Evolutionary conservation across 345 rosid genomes (phyloP), one percentile per base, ranked within the genome.

Genomic region (Triadica sebifera): DNA sequence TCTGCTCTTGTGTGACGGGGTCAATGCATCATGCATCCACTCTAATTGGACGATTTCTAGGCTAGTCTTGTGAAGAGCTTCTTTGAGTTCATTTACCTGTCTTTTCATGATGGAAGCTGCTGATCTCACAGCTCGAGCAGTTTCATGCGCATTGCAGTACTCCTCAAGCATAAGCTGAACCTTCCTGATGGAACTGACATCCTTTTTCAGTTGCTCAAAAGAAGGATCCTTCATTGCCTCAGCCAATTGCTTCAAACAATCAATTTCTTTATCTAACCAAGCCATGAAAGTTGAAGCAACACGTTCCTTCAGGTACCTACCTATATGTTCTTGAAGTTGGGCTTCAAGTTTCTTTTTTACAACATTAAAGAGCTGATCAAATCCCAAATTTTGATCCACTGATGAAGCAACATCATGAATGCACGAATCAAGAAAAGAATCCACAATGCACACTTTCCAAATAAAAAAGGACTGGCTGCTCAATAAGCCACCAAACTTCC

Each of bases 31-130:
- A 78, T 90, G 84, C 92, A 91, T 86, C 98, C 98, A 93, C 77
- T 93, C 98, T 89, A 91, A 87, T 80, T 91, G 94, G 70, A 91
- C 85, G 76, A 93, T 87, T 84, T 91, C 98, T 4, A 90, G 82
- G 81, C 82, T 78, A 75, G 90, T 85, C 81, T 86, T 87, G 73
- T 82, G 81, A 77, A 89, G 85, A 86, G 85, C 86, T 69, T 93
- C 95, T 76, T 75, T 84, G 78, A 87, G 82, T 71, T 93, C 95
- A 81, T 85, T 88, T 51, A 84, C 89, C 86, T 86, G 91, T 80
- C 83, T 89, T 82, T 86, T 85, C 98, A 91, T 89, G 20, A 78
- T 78, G 56, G 85, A 83, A 74, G 90, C 95, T 46, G 92, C 89
- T 66, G 92, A 89, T 75, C 87, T 90, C 74, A 92, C 95, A 72